These are phyloP conservation scores for Ziziphus jujuba DNA, from an alignment of 306 rosid species.

Conservation along the genomic window DNA sequence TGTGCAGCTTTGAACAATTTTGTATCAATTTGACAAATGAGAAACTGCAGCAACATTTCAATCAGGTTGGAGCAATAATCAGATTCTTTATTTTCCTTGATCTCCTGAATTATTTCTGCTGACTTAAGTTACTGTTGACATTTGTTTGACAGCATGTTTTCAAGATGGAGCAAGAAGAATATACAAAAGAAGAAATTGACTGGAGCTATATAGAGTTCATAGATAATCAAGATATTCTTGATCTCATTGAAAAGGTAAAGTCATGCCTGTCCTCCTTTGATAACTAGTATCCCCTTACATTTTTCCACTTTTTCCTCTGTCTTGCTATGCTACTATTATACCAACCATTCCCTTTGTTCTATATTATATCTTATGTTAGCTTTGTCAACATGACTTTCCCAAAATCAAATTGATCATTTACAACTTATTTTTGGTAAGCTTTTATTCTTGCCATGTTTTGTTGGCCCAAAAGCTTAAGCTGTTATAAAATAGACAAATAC, in stretches of 20 bases:
- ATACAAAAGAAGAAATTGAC: neutral
- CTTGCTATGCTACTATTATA: slow-evolving; percentile 4
- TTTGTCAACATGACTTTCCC: slow-evolving; percentile 15
- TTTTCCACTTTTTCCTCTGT: slow-evolving; percentile 6
- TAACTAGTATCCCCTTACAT: neutral
- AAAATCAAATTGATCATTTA: slow-evolving; percentile 4
- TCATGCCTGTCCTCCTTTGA: neutral
- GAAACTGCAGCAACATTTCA: slow-evolving; percentile 93
- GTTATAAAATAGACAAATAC: too few relatives aligned
- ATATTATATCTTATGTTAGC: neutral
- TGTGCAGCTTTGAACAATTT: slow-evolving; percentile 89
- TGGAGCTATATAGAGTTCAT: neutral
- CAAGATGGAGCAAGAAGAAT: slow-evolving; percentile 2
- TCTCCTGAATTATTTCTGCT: neutral
- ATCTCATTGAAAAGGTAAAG: neutral
- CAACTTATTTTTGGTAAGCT: neutral
- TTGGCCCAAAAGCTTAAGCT: too few relatives aligned
- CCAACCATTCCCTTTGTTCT: neutral
- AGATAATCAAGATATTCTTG: neutral
- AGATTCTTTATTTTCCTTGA: neutral
- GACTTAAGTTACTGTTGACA: neutral
- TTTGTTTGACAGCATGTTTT: neutral
- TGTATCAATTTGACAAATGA: slow-evolving; percentile 95
- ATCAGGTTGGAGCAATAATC: slow-evolving; percentile 56
- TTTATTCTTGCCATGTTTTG: neutral